phyloP scores from a whole-genome alignment of 441 rosid species.

The Aquilaria agallochum region DNA sequence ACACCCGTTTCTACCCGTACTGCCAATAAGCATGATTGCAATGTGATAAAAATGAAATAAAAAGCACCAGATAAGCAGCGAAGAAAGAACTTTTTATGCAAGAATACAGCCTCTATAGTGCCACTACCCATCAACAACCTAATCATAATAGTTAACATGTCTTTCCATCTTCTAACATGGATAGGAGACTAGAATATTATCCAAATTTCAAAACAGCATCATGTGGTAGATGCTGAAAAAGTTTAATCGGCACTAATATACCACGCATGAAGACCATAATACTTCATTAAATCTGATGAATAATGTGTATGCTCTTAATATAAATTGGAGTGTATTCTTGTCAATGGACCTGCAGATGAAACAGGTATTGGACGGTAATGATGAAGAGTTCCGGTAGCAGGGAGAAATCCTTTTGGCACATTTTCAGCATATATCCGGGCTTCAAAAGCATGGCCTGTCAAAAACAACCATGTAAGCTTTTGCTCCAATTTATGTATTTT shows the following conservation, averaged over 20 bases:
- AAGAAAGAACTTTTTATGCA: no score
- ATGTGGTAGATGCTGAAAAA: background rate
- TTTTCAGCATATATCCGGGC: conserved; percentile 97
- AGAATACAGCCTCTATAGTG: no score
- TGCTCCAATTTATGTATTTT: no score
- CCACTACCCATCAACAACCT: no score
- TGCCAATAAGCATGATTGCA: conserved; percentile 23
- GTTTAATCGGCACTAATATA: no score
- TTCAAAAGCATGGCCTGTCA: conserved; percentile 95
- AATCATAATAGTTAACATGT: no score
- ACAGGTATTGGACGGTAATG: conserved; percentile 69
- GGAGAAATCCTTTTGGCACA: conserved; percentile 91
- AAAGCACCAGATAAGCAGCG: no score
- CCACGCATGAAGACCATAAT: no score
- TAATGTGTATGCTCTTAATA: background rate
- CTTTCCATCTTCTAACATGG: no score
- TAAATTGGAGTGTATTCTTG: background rate
- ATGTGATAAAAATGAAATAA: conserved; percentile 17
- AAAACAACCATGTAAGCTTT: conserved; percentile 5
- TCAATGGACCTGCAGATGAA: conserved; percentile 65
- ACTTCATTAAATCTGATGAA: background rate
- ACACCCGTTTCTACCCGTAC: conserved; percentile 98
- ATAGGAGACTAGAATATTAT: no score
- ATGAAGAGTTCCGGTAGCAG: conserved; percentile 91
- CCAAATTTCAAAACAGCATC: background rate